These are phyloP conservation scores for Irpex rosettiformis DNA, from an alignment of 1,284 basidiomycete genomes.

Conservation along the genomic window DNA sequence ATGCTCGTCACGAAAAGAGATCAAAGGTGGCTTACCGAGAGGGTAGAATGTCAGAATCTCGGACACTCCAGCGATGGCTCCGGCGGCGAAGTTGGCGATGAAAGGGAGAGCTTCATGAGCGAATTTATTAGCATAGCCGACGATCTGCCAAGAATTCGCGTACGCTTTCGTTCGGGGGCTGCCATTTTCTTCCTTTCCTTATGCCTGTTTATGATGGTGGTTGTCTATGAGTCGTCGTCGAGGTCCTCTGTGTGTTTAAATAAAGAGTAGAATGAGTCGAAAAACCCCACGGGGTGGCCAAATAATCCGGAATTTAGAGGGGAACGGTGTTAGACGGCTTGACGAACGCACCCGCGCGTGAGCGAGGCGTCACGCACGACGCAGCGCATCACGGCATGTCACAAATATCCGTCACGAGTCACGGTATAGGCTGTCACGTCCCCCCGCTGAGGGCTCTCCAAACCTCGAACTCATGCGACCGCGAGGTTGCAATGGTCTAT, in stretches of 20 bases:
- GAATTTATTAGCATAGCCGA: background rate
- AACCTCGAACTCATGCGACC: slow-evolving; percentile 22
- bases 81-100: slow-evolving; percentile 31
- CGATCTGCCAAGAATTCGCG: slow-evolving; percentile 8
- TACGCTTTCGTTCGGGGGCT: slow-evolving; percentile 11
- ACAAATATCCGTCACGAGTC: background rate
- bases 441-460: slow-evolving; percentile 6
- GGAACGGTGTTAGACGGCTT: too few species aligned
- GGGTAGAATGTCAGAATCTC: slow-evolving; percentile 95
- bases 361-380: background rate
- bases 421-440: slow-evolving; percentile 1
- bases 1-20: background rate
- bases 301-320: background rate
- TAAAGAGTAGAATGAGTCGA: background rate
- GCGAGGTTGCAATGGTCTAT: slow-evolving; percentile 53
- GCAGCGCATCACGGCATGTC: background rate
- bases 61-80: slow-evolving; percentile 43
- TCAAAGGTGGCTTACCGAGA: slow-evolving; percentile 62
- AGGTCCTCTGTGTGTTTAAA: too few species aligned
- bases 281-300: background rate
- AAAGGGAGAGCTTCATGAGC: slow-evolving; percentile 29
- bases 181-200: background rate
- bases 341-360: too few species aligned
- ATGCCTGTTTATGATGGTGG: too few species aligned
- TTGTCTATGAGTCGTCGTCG: background rate